Conservation (phyloP, 805 yeast genomes). For the Myxozyma geophila region DNA sequence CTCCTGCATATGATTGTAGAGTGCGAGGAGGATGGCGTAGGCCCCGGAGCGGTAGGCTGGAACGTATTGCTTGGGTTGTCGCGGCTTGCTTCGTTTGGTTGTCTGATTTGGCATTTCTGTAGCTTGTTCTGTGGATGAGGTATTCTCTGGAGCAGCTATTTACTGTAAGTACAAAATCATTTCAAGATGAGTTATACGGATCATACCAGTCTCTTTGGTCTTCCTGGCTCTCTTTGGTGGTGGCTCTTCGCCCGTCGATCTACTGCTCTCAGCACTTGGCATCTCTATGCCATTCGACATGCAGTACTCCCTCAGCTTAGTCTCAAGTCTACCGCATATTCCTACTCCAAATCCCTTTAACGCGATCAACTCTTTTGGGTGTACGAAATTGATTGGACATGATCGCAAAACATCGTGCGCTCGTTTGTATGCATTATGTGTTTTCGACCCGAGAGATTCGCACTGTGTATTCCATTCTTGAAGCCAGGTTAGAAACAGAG, state of each 20-base stretch:
- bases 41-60: conserved; percentile 83
- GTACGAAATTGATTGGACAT: conserved; percentile 52
- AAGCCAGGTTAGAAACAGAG: conserved; percentile 29
- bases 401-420: conserved; percentile 60
- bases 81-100: conserved; percentile 30
- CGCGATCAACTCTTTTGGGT: conserved; percentile 61
- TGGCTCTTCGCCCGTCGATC: not conserved
- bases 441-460: conserved; percentile 51
- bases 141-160: conserved; percentile 34
- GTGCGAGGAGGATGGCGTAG: conserved; percentile 73
- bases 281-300: conserved; percentile 52
- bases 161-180: not conserved
- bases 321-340: conserved; percentile 57
- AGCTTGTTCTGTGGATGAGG: not conserved
- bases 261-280: conserved; percentile 47
- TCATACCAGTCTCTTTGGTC: not conserved
- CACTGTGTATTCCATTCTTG: conserved; percentile 23
- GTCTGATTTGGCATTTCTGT: not conserved
- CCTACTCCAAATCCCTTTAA: conserved; percentile 76
- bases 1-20: conserved; percentile 47
- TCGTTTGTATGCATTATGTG: conserved; percentile 56
- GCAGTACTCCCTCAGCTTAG: conserved; percentile 60
- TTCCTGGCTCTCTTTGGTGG: conserved; percentile 4
- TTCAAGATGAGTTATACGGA: not conserved
- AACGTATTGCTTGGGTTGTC: conserved; percentile 54